Evolutionary conservation across 345 rosid species (phyloP).

Genomic region (Rhodamnia argentea): DNA sequence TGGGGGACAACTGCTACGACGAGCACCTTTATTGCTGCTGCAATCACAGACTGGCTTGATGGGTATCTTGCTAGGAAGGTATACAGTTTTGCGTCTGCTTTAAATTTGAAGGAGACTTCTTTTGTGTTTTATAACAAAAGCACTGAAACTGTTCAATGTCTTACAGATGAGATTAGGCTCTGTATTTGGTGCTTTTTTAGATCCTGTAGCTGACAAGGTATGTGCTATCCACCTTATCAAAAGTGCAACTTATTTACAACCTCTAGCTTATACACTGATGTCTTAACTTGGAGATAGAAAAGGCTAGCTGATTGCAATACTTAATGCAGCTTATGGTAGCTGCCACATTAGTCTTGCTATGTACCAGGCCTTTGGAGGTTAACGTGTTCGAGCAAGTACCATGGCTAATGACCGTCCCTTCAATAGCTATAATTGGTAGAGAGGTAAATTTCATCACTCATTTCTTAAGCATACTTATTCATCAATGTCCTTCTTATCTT

Average conservation of each 20-base stretch:
- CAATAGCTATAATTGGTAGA: slow-evolving; percentile 87
- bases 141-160: not conserved
- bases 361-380: slow-evolving; percentile 64
- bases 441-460: slow-evolving; percentile 43
- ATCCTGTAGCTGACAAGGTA: slow-evolving; percentile 99
- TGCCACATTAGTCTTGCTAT: slow-evolving; percentile 77
- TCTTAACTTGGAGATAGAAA: not conserved
- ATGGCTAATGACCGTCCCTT: slow-evolving; percentile 80
- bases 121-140: not conserved
- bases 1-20: slow-evolving; percentile 93
- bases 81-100: not conserved
- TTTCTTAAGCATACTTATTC: not conserved
- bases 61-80: slow-evolving; percentile 98
- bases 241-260: not conserved
- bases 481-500: not conserved
- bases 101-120: not conserved
- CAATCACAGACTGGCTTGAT: slow-evolving; percentile 98
- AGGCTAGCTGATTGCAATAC: not conserved
- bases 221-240: not conserved
- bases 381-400: slow-evolving; percentile 49
- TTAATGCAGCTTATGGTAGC: slow-evolving; percentile 93
- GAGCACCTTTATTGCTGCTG: slow-evolving; percentile 84
- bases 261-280: not conserved
- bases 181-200: slow-evolving; percentile 97
- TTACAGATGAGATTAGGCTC: slow-evolving; percentile 82